Base-by-base conservation (phyloP, 495 filamentous ascomycete species). In the Xylaria nigripes region DNA sequence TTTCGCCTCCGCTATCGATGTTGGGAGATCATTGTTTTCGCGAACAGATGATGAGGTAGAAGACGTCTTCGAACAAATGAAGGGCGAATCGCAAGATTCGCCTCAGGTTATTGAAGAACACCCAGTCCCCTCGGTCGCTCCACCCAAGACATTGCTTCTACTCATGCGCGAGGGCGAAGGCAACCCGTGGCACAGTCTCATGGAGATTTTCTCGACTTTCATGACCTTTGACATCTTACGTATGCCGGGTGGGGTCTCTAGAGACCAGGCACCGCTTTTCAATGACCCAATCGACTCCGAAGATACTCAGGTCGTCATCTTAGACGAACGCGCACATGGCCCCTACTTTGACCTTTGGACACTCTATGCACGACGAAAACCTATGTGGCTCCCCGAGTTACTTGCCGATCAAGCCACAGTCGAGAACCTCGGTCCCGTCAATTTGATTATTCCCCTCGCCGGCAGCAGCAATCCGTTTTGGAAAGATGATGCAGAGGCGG, bases 141-240 rank as follows among this genome's bases (percentile, higher is more conserved):
- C 34, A 1, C 48, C 48, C 34, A 59, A 61, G 53, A 68, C 58
- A 44, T 61, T 66, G 4, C 64, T 75, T 40, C 52, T 73, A 23
- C 54, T 72, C 48, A 68, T 70, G 45, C 68, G 70, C 24, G 70
- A 74, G 54, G 65, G 66, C 16, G 49, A 58, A 12, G 50, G 50
- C 40, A 73, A 72, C 52, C 34, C 64, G 12, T 75, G 72, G 72
- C 72, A 75, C 51, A 62, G 58, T 18, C 60, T 73, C 32, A 65
- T 70, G 65, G 72, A 75, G 51, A 62, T 75, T 24, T 66, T 63
- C 53, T 66, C 67, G 43, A 64, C 65, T 55, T 56, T 54, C 6
- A 60, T 72, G 63, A 67, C 63, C 6, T 48, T 74, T 27, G 54
- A 56, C 23, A 49, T 50, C n/a, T 23, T 56, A 24, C 54, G 47